These are phyloP conservation scores for Kokia cookei DNA, from an alignment of 441 rosid genomes.

Conservation along the genomic window DNA sequence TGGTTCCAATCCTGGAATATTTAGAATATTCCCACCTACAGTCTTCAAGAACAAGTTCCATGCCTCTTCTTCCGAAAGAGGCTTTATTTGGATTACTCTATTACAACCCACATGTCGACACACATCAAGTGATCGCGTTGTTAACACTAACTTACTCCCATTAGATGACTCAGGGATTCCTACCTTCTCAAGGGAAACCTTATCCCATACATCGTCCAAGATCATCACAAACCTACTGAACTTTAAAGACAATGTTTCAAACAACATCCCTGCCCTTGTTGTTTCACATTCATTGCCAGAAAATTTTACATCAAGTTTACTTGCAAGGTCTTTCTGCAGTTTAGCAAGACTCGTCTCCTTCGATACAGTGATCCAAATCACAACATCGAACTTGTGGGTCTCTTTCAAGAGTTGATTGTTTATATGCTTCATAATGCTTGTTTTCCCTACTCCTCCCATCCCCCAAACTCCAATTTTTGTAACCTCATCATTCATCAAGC, in stretches of 20 bases:
- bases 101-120: constrained; percentile 1
- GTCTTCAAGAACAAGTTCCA: background rate
- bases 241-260: constrained; percentile 11
- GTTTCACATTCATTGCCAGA: background rate
- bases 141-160: constrained; percentile 37
- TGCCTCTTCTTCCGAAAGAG: background rate
- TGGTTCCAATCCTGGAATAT: background rate
- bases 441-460: background rate
- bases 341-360: background rate
- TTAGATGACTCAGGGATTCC: constrained; percentile 37
- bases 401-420: background rate
- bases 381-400: background rate
- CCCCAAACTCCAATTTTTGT: background rate
- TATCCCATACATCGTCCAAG: constrained; percentile 44
- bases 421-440: background rate
- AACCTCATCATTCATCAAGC: background rate
- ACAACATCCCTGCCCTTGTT: background rate
- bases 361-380: background rate
- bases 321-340: background rate
- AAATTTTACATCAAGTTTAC: background rate
- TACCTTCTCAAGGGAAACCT: constrained; percentile 23
- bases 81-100: background rate
- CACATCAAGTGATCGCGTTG: background rate
- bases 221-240: constrained; percentile 26
- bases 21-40: background rate